phyloP scores from a whole-genome alignment of 225 moss, liverwort and hornwort genomes.

The Sphagnum contortum region DNA sequence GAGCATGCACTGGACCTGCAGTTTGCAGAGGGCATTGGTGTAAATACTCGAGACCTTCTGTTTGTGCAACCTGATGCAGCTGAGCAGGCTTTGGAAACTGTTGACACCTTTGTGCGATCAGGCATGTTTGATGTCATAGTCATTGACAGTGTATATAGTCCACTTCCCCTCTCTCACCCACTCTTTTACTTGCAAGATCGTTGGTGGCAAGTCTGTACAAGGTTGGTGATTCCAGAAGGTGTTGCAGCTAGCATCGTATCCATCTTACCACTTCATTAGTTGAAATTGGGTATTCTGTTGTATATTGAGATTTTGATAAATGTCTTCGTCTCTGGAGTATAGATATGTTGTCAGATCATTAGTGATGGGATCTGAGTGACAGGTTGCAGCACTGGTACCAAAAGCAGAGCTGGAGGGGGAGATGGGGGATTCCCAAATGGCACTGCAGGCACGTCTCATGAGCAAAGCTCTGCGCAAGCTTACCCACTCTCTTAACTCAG shows the following conservation, averaged over 20 bases:
- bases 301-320: background rate
- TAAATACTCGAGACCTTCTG: constrained; percentile 48
- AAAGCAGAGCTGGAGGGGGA: constrained; percentile 84
- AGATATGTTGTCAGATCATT: background rate
- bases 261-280: too few species aligned
- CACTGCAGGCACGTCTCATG: constrained; percentile 75
- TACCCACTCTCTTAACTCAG: constrained; percentile 64
- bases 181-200: constrained; percentile 2
- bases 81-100: constrained; percentile 69
- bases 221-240: background rate
- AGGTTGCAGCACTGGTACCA: constrained; percentile 85
- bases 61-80: constrained; percentile 78
- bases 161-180: constrained; percentile 7
- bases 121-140: constrained; percentile 61
- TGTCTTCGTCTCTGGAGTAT: background rate
- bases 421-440: constrained; percentile 80
- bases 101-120: constrained; percentile 69
- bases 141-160: constrained; percentile 67
- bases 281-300: background rate
- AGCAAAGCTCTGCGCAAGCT: constrained; percentile 77
- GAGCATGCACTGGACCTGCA: constrained; percentile 76
- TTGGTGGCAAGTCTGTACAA: background rate
- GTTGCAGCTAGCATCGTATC: background rate
- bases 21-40: constrained; percentile 76
- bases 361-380: constrained; percentile 1